Conservation (phyloP, 2,329 filamentous ascomycete species). For the Albophoma yamanashiensis region DNA sequence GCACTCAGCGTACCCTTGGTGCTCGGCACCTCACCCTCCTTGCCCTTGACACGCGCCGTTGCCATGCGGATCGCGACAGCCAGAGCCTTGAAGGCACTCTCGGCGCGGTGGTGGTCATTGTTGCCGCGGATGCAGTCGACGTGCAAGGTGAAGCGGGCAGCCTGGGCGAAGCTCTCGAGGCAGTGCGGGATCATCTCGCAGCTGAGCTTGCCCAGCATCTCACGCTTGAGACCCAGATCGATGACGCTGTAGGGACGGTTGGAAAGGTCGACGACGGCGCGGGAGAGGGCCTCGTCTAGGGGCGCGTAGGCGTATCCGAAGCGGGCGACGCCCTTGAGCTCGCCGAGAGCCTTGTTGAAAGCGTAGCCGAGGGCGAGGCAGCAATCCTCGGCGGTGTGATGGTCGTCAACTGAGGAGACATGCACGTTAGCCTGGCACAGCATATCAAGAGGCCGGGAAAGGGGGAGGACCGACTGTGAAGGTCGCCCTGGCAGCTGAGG, state of each 20-base stretch:
- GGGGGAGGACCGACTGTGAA: slow-evolving; percentile 59
- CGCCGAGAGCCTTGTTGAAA: slow-evolving; percentile 71
- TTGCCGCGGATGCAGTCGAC: slow-evolving; percentile 83
- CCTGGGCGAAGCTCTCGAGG: slow-evolving; percentile 86
- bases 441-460: not conserved
- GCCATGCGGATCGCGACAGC: slow-evolving; percentile 77
- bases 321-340: slow-evolving; percentile 69
- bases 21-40: slow-evolving; percentile 87
- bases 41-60: slow-evolving; percentile 61
- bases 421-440: not conserved
- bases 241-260: slow-evolving; percentile 82
- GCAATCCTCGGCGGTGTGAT: slow-evolving; percentile 94
- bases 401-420: slow-evolving; percentile 68
- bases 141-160: slow-evolving; percentile 83
- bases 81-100: slow-evolving; percentile 94
- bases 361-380: slow-evolving; percentile 83
- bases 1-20: slow-evolving; percentile 83
- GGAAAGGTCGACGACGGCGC: slow-evolving; percentile 88
- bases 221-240: slow-evolving; percentile 73
- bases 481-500: slow-evolving; percentile 74
- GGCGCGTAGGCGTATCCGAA: slow-evolving; percentile 91
- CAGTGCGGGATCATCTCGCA: slow-evolving; percentile 98
- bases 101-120: slow-evolving; percentile 93
- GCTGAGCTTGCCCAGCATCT: slow-evolving; percentile 88
- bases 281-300: slow-evolving; percentile 87